Evolutionary conservation across 1,284 basidiomycete species (phyloP), one percentile per base, ranked within the genome.

Genomic region (Boletus semigastroideus): DNA sequence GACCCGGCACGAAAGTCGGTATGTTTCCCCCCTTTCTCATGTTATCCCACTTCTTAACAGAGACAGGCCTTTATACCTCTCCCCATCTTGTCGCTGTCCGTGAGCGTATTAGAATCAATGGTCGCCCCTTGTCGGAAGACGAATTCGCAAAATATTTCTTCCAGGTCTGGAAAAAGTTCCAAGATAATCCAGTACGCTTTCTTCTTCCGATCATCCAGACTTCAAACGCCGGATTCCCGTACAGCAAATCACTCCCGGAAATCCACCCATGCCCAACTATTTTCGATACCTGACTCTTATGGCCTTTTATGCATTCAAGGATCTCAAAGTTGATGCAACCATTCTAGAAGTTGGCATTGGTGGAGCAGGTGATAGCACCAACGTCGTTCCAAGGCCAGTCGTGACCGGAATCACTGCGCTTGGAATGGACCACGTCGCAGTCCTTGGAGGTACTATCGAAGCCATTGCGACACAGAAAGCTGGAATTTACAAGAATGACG

Each of bases 311-410:
- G 80, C 88, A 11, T 99, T 99, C 74, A 74, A 94, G 41, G 79
- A 83, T 28, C 74, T 89, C 31, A 83, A 86, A 63, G 86, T 91
- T 16, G 86, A 94, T 61, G 94, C 93, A 5, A 94, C 95, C 1
- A 83, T 99, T 41, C 79, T 99, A 30, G 97, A 99, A 78, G 97
- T 99, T 34, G 97, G 97, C 14, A 90, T 99, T 19, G 97, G 97
- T 16, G 97, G 97, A 19, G 97, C 97, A 20, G 94, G 92, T 66
- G 97, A 99, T 68, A 94, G 93, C 63, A 99, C 97, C 28, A 99
- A 99, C 65, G 86, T 98, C 55, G 93, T 99, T 1, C 94, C 93
- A 0, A 82, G 81, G 55, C 97, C 97, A 0, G 68, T 95, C 19
- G 90, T 91, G 5, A 92, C 95, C 1, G 97, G 94, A 8, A 79